These are phyloP conservation scores for Penicillium nucicola DNA, from an alignment of 495 filamentous ascomycete genomes.

Conservation along the genomic window DNA sequence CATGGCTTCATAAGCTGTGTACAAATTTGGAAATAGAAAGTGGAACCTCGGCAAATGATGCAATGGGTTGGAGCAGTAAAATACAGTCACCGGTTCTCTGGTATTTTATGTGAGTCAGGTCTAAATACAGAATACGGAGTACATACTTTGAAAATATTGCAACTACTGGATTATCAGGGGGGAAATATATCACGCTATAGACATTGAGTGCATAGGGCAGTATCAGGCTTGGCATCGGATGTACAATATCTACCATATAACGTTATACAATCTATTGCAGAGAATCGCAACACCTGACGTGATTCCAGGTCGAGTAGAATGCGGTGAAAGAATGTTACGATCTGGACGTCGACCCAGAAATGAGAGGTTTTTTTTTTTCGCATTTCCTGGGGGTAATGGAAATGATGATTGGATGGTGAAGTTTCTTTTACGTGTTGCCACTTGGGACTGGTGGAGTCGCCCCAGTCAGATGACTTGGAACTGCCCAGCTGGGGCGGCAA, in stretches of 20 bases:
- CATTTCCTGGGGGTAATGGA: slow-evolving; percentile 27
- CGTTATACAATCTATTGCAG: too few species aligned
- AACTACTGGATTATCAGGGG: too few species aligned
- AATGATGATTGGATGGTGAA: slow-evolving; percentile 28
- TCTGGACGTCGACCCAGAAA: slow-evolving; percentile 6
- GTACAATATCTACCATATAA: too few species aligned
- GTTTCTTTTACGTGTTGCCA: slow-evolving; percentile 44
- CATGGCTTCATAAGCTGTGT: too few species aligned
- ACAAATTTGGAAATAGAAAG: slow-evolving; percentile 2
- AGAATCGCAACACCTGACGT: background rate
- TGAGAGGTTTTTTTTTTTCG: slow-evolving; percentile 20
- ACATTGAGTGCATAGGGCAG: background rate
- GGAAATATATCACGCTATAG: too few species aligned
- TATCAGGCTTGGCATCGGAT: background rate
- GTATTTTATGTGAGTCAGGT: background rate
- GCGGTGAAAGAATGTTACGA: slow-evolving; percentile 8
- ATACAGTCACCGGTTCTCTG: background rate
- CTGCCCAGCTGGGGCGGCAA: slow-evolving; percentile 5
- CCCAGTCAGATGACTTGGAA: slow-evolving; percentile 7
- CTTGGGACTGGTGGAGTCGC: slow-evolving; percentile 8
- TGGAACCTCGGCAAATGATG: slow-evolving; percentile 7
- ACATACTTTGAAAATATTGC: too few species aligned
- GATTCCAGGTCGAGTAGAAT: background rate
- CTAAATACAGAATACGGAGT: too few species aligned
- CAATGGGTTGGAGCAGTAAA: slow-evolving; percentile 6